Evolutionary conservation across 768 basidiomycete species (phyloP), one percentile per base, ranked within the genome.

Genomic region (Kwoniella mangroviensis): DNA sequence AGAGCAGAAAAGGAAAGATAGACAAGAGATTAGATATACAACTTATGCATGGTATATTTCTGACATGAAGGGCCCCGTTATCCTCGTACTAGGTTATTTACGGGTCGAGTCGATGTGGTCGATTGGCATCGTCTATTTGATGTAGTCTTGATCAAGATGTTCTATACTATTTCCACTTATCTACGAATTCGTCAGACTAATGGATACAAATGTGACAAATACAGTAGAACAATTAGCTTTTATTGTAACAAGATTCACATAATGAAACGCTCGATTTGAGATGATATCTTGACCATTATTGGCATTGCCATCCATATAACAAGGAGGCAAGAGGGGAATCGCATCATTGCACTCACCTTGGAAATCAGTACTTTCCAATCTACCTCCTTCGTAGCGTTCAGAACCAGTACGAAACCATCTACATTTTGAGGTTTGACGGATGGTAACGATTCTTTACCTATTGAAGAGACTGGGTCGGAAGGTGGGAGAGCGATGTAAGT

Each of bases 351-450:
- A 66, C 77, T 58, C 52, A 79, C 77, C 71, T 73, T 76, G 1
- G 45, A 34, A 2, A 55, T 28, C 40, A 80, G 55, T 2, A 60
- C 67, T 53, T 21, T 61, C 79, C 79, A 80, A 5, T 72, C 60
- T 3, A 69, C 71, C 26, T 51, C 52, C 17, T 53, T 63, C 4
- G 70, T 68, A 7, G 67, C 73, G 58, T 80, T 80, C 52, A 80
- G 43, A 2, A 76, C 72, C 65, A 80, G 53, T 2, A 80, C 52
- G 61, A 80, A 70, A 7, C 54, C 55, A 55, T 61, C 54, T 7
- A 71, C 60, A 17, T 43, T 26, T 9, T 68, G 56, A 2, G 68
- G 57, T 51, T 69, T 68, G 15, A 73, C 42, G 13, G 72, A 22
- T 2, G 79, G 79, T 10, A 76, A 15, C 34, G 42, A 43, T 24